These are phyloP conservation scores for Scutellaria minor DNA, from an alignment of 257 asterid genomes.

Conservation along the genomic window DNA sequence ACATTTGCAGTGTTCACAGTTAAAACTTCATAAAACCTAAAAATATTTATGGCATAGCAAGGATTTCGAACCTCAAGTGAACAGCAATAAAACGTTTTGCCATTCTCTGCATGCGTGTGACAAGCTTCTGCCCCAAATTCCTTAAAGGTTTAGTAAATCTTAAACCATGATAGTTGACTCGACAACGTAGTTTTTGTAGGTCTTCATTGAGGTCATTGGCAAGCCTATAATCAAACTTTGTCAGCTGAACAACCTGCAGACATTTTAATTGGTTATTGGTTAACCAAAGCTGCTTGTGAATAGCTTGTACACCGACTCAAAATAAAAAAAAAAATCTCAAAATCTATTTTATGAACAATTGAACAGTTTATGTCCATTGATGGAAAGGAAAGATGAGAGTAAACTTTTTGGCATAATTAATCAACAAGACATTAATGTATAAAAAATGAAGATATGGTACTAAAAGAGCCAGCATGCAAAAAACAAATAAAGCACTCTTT, in stretches of 20 bases:
- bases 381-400: slow-evolving; percentile 18
- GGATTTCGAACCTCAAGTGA: slow-evolving; percentile 79
- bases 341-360: not conserved
- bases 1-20: slow-evolving; percentile 29
- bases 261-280: slow-evolving; percentile 21
- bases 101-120: slow-evolving; percentile 82
- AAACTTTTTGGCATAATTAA: not conserved
- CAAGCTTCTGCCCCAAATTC: slow-evolving; percentile 80
- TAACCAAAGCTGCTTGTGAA: slow-evolving; percentile 28
- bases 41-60: slow-evolving; percentile 18
- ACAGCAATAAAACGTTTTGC: slow-evolving; percentile 85
- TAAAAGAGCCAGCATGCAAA: too few relatives aligned
- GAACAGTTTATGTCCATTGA: not conserved
- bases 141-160: slow-evolving; percentile 86
- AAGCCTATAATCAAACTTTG: slow-evolving; percentile 97
- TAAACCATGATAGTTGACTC: slow-evolving; percentile 92
- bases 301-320: slow-evolving; percentile 20
- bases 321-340: not conserved
- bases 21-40: slow-evolving; percentile 24
- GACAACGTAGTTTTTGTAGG: slow-evolving; percentile 89
- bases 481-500: too few relatives aligned
- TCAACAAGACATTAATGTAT: not conserved
- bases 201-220: slow-evolving; percentile 86
- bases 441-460: not conserved
- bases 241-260: slow-evolving; percentile 96